Percentiles rank a stretch among this genome's conserved stretches.
Conservation (phyloP, 495 filamentous ascomycete species). For the Clavariopsis aquatica region DNA sequence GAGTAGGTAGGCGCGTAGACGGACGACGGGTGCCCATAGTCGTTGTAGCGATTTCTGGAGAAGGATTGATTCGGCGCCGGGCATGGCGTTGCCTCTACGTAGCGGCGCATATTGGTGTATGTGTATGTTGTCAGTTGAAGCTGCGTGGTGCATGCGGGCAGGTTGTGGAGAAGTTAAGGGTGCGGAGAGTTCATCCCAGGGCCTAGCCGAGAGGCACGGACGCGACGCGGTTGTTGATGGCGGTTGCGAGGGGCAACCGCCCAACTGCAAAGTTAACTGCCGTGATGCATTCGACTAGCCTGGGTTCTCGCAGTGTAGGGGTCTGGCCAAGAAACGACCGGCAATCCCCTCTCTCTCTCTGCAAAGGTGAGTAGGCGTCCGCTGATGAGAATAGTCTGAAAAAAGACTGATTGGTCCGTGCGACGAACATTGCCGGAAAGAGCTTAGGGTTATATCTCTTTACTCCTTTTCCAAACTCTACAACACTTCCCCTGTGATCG, state of each 20-base stretch:
- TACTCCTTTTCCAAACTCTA: too few species aligned
- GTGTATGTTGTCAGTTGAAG: neutral
- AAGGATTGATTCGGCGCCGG: conserved; percentile 35
- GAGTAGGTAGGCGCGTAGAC: conserved; percentile 28
- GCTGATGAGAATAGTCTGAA: too few species aligned
- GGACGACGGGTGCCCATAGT: conserved; percentile 24
- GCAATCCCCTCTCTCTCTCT: too few species aligned
- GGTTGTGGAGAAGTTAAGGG: conserved; percentile 9
- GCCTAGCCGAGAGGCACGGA: conserved; percentile 5
- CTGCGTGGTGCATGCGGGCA: conserved; percentile 1
- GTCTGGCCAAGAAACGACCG: too few species aligned
- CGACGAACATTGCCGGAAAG: too few species aligned
- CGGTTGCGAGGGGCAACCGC: conserved; percentile 6
- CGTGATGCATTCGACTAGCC: neutral
- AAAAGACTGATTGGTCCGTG: too few species aligned
- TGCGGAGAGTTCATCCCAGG: neutral
- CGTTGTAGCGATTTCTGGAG: conserved; percentile 28
- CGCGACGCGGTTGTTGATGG: neutral
- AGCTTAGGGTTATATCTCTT: too few species aligned
- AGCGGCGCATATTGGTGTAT: conserved; percentile 28
- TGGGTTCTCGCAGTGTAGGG: too few species aligned
- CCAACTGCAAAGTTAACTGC: too few species aligned
- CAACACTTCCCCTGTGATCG: too few species aligned
- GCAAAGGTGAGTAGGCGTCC: too few species aligned
- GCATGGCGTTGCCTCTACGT: conserved; percentile 35